Conservation (phyloP, 345 rosid genomes). For the Bruguiera sexangula region DNA sequence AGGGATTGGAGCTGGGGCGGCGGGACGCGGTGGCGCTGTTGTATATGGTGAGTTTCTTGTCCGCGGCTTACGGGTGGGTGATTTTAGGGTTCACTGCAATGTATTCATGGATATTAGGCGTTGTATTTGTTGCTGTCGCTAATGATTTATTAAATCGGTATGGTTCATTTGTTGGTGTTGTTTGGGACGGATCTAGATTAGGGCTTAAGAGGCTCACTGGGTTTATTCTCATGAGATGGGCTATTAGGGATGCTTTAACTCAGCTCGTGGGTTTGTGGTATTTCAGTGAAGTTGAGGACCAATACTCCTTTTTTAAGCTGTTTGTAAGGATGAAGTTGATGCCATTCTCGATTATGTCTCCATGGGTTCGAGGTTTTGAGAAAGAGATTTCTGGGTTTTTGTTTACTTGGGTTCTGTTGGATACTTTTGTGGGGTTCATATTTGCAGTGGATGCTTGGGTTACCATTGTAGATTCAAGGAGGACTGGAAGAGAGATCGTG, state of each 20-base stretch:
- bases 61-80: slow-evolving; percentile 93
- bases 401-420: slow-evolving; percentile 74
- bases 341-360: slow-evolving; percentile 82
- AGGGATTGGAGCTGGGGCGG: slow-evolving; percentile 66
- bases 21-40: slow-evolving; percentile 72
- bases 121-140: slow-evolving; percentile 55
- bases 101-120: slow-evolving; percentile 66
- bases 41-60: slow-evolving; percentile 64
- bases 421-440: slow-evolving; percentile 55
- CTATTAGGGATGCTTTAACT: slow-evolving; percentile 67
- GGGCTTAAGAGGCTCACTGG: slow-evolving; percentile 71
- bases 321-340: slow-evolving; percentile 83
- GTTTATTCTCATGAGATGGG: slow-evolving; percentile 73
- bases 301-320: slow-evolving; percentile 73
- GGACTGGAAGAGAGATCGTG: slow-evolving; percentile 79
- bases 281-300: slow-evolving; percentile 73
- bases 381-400: slow-evolving; percentile 85
- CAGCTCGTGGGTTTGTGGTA: slow-evolving; percentile 75
- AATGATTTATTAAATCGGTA: slow-evolving; percentile 55
- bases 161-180: slow-evolving; percentile 42
- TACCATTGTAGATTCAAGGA: slow-evolving; percentile 76
- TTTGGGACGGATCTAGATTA: slow-evolving; percentile 64
- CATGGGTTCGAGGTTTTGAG: slow-evolving; percentile 77
- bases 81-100: slow-evolving; percentile 78
- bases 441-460: slow-evolving; percentile 86